Conservation (phyloP, 768 basidiomycete genomes). For the Mycena rebaudengoi region DNA sequence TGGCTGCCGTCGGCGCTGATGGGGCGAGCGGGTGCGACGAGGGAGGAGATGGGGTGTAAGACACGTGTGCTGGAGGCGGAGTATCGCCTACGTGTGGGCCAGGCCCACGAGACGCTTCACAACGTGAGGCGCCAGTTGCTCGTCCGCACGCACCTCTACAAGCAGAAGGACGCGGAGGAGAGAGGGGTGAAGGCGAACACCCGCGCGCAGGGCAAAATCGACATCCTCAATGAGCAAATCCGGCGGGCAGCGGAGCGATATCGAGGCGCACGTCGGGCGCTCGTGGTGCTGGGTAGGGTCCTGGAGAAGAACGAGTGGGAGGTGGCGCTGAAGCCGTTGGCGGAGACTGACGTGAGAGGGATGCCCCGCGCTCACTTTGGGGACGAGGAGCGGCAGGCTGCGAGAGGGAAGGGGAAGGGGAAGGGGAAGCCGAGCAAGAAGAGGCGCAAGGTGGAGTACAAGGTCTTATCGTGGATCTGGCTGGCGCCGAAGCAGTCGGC, state of each 20-base stretch:
- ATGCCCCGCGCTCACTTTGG: not conserved
- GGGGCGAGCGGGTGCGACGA: constrained; percentile 23
- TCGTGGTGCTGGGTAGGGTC: constrained; percentile 2
- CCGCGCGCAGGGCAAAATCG: constrained; percentile 24
- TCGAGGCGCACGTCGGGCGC: constrained; percentile 22
- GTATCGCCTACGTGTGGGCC: constrained; percentile 23
- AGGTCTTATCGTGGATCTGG: not conserved
- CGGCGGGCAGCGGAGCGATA: constrained; percentile 24
- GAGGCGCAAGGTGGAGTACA: not conserved
- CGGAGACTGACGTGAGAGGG: not conserved
- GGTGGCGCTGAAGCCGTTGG: constrained; percentile 11
- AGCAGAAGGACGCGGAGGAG: too few relatives aligned
- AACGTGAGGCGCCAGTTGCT: too few relatives aligned
- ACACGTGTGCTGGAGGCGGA: constrained; percentile 27
- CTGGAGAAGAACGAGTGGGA: constrained; percentile 21
- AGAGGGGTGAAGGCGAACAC: too few relatives aligned
- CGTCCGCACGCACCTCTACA: too few relatives aligned
- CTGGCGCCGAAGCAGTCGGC: not conserved
- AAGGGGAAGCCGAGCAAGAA: not conserved
- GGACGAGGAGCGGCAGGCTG: not conserved
- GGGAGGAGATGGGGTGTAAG: constrained; percentile 31
- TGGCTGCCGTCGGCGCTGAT: not conserved
- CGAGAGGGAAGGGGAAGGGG: not conserved
- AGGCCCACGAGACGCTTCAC: too few relatives aligned
- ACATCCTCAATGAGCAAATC: constrained; percentile 23